Base-by-base conservation (phyloP, 2,329 filamentous ascomycete species). In the Claviceps pazoutovae region DNA sequence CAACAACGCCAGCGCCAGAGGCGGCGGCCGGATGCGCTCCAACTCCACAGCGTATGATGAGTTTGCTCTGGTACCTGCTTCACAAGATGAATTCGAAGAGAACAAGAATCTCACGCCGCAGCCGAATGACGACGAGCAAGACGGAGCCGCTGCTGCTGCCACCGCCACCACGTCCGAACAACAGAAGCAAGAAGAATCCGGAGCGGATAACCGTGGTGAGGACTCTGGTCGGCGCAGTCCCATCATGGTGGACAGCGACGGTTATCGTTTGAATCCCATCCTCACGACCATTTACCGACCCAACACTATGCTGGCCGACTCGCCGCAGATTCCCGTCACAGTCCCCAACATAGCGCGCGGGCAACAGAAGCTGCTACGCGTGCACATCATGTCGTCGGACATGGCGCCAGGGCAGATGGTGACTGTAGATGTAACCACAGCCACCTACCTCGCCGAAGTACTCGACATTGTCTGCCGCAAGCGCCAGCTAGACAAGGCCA, bases 361-460 rank as follows among this genome's bases (percentile, higher is more conserved):
- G 34, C 79, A 83, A 52, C 78, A 86, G 59, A 86, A 84, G 64
- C 78, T 86, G 3, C 66, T 91, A 46, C 79, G 79, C 14, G 78
- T 91, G 48, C 83, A 88, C 63, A 86, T 88, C 57, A 73, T 80
- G 66, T 81, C 79, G 5, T 76, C 81, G 0, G 84, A 89, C 61
- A 73, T 80, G 5, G 76, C 84, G 8, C 80, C 86, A 46, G 83
- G 84, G n/a, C 83, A 84, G 60, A 80, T 82, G 70, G 77, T 88
- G 23, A 83, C 82, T 1, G 70, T 90, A 17, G 81, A 86, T 55
- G 86, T 88, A 46, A 90, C 84, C 0, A 88, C 85, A 0, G 86
- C 91, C 58, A 91, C 83, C 34, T 93, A 90, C 63, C 79, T 93
- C 45, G 86, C 84, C 44, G 86, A 93, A 64, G 80, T 93, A 30